Evolutionary conservation across 768 basidiomycete genomes (phyloP).

Genomic region (Suillus placidus): DNA sequence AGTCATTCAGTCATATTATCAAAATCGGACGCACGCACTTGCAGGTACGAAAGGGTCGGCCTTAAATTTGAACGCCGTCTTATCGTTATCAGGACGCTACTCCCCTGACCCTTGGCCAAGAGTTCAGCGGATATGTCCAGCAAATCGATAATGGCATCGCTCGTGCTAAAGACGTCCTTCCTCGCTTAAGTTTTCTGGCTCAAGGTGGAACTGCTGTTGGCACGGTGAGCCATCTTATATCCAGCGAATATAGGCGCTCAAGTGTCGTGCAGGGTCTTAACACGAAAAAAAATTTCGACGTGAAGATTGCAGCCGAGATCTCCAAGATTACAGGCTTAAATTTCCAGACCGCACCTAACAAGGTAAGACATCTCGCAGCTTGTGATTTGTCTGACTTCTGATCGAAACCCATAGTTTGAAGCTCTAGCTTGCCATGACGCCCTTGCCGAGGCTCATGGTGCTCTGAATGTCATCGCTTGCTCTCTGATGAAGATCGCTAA

Average conservation of each 20-base stretch:
- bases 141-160: conserved; percentile 91
- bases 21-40: conserved; percentile 99
- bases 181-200: conserved; percentile 85
- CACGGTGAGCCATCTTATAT: conserved; percentile 60
- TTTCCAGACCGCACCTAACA: conserved; percentile 98
- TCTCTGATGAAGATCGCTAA: conserved; percentile 99
- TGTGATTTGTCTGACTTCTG: background rate
- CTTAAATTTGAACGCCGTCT: conserved; percentile 4
- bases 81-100: conserved; percentile 78
- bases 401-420: conserved; percentile 69
- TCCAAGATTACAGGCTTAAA: conserved; percentile 87
- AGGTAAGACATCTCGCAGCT: conserved; percentile 50
- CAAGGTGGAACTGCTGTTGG: conserved; percentile 99
- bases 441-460: conserved; percentile 97
- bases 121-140: conserved; percentile 98
- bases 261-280: conserved; percentile 75
- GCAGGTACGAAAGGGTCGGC: conserved; percentile 48
- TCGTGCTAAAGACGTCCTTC: conserved; percentile 78
- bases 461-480: conserved; percentile 93
- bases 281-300: conserved; percentile 95
- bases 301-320: conserved; percentile 89
- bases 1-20: conserved; percentile 87
- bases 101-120: conserved; percentile 95
- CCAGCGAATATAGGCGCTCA: conserved; percentile 8
- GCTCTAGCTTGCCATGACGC: conserved; percentile 97